Percentiles rank a stretch among this genome's conserved stretches.
These are phyloP conservation scores for Diospyros kaki DNA, from an alignment of 148 eudicot genomes.

Conservation along the genomic window DNA sequence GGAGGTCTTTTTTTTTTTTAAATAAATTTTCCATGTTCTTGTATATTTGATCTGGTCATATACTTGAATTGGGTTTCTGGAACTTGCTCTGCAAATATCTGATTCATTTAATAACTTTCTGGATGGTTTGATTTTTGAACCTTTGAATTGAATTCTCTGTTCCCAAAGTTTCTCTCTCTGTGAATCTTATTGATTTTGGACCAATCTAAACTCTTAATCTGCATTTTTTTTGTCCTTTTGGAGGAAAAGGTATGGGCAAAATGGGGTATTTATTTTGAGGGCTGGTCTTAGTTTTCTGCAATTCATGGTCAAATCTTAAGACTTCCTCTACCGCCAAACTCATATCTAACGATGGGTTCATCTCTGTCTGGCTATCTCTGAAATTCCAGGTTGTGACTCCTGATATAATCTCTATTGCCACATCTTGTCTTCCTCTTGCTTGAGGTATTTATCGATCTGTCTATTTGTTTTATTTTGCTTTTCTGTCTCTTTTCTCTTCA, in stretches of 20 bases:
- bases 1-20: background rate
- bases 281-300: background rate
- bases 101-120: background rate
- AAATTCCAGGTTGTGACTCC: slow-evolving; percentile 6
- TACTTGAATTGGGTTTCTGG: background rate
- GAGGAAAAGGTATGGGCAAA: background rate
- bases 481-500: background rate
- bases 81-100: background rate
- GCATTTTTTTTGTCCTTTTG: background rate
- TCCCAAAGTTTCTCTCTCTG: slow-evolving; percentile 1
- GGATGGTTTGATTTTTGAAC: background rate
- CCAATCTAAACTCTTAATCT: slow-evolving; percentile 10
- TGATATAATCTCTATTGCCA: slow-evolving; percentile 4
- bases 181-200: slow-evolving; percentile 14
- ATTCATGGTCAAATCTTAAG: slow-evolving; percentile 6
- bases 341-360: slow-evolving; percentile 8
- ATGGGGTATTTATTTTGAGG: background rate
- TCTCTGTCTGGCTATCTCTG: slow-evolving; percentile 13
- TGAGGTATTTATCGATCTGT: slow-evolving; percentile 3
- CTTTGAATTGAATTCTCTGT: background rate
- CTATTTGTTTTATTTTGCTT: background rate
- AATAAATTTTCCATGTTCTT: background rate
- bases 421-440: slow-evolving; percentile 1
- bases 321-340: background rate
- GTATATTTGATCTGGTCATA: slow-evolving; percentile 5